Percentiles rank a stretch among this genome's conserved stretches.
phyloP scores from a whole-genome alignment of 495 filamentous ascomycete genomes.

The Trichoderma orchidacearum region DNA sequence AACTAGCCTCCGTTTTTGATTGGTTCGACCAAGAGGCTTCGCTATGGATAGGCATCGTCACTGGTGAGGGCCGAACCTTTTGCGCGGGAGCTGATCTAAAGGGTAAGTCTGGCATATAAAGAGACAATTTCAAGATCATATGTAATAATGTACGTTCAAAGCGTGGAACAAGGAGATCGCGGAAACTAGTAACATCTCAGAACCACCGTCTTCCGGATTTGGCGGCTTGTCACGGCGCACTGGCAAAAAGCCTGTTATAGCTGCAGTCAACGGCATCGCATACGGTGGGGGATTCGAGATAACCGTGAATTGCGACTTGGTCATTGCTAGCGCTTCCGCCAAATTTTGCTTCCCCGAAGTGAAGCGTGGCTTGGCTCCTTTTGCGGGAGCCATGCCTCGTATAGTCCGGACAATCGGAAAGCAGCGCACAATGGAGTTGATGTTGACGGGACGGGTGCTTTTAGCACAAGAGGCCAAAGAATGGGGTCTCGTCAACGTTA shows the following conservation, averaged over 20 bases:
- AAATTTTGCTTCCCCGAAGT: slow-evolving; percentile 55
- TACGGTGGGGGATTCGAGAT: slow-evolving; percentile 67
- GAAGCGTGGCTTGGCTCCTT: slow-evolving; percentile 52
- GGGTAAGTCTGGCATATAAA: slow-evolving; percentile 11
- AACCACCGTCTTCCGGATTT: slow-evolving; percentile 37
- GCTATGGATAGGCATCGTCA: slow-evolving; percentile 36
- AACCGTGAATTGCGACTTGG: slow-evolving; percentile 54
- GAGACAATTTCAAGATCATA: slow-evolving; percentile 1
- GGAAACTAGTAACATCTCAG: slow-evolving; percentile 10
- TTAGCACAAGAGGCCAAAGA: slow-evolving; percentile 38
- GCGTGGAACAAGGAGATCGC: neutral
- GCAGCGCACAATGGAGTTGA: slow-evolving; percentile 60
- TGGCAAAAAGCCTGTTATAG: slow-evolving; percentile 54
- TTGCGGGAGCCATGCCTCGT: slow-evolving; percentile 57
- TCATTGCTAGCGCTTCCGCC: slow-evolving; percentile 41
- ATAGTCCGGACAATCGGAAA: slow-evolving; percentile 48
- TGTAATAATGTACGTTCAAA: neutral
- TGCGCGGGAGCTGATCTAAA: slow-evolving; percentile 48
- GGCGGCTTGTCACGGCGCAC: slow-evolving; percentile 39
- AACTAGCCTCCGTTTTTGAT: slow-evolving; percentile 29
- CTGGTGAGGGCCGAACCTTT: slow-evolving; percentile 36
- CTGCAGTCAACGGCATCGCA: slow-evolving; percentile 63
- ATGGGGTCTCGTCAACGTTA: slow-evolving; percentile 62
- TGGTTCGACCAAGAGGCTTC: slow-evolving; percentile 33
- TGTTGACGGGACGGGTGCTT: slow-evolving; percentile 47